These are phyloP conservation scores for Solanum chilense DNA, from an alignment of 257 asterid genomes.

Conservation along the genomic window DNA sequence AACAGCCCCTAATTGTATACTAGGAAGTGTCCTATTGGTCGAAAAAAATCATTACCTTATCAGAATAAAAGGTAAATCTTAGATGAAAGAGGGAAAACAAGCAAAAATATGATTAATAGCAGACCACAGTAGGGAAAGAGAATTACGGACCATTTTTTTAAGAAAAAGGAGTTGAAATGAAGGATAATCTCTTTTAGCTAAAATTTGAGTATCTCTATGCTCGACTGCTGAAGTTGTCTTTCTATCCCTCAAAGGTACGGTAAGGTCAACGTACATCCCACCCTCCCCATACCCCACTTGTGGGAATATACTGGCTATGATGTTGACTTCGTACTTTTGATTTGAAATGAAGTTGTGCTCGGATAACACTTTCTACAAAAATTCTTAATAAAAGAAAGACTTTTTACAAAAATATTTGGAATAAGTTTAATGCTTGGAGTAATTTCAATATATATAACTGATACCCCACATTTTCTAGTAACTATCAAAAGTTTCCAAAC, in stretches of 20 bases:
- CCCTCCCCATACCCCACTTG: neutral
- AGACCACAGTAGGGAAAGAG: neutral
- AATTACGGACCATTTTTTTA: neutral
- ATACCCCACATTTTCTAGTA: neutral
- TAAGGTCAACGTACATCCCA: neutral
- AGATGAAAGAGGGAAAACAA: neutral
- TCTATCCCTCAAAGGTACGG: neutral
- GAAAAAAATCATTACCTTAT: neutral
- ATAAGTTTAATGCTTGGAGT: neutral
- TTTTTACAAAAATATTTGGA: neutral
- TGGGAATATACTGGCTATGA: neutral
- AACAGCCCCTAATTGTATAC: neutral
- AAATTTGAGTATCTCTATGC: neutral
- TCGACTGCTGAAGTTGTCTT: neutral
- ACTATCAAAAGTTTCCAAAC: neutral
- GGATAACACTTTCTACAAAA: neutral
- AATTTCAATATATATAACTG: neutral
- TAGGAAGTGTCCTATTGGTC: neutral
- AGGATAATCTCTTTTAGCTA: neutral
- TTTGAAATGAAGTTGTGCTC: neutral
- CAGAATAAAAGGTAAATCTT: neutral
- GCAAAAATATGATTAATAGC: neutral
- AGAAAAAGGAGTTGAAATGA: neutral
- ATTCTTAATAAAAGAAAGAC: neutral
- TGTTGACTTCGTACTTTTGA: neutral